A percentile compares a stretch with the other conserved stretches of the same genome.
phyloP scores from a whole-genome alignment of 768 basidiomycete species.

The Russula emetica region DNA sequence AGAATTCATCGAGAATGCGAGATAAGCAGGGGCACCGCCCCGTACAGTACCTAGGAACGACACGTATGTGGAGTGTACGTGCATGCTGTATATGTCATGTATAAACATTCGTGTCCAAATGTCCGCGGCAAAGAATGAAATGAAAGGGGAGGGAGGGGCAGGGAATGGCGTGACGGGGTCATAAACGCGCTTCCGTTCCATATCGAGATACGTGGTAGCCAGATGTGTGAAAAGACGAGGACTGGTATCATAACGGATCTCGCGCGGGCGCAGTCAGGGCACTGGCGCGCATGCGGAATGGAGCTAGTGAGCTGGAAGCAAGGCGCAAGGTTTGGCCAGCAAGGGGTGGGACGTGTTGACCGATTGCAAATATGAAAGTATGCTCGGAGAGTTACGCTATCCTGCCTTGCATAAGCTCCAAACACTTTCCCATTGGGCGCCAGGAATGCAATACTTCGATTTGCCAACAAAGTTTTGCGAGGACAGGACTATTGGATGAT shows the following conservation, averaged over 20 bases:
- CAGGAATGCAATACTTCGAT: constrained; percentile 18
- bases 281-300: background rate
- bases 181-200: constrained; percentile 7
- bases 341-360: background rate
- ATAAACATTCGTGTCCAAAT: constrained; percentile 6
- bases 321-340: background rate
- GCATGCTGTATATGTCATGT: background rate
- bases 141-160: background rate
- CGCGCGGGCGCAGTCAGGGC: constrained; percentile 2
- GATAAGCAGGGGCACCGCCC: constrained; percentile 9
- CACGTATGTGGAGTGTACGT: background rate
- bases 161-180: background rate
- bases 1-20: background rate
- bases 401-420: constrained; percentile 25
- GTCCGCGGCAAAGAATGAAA: constrained; percentile 1
- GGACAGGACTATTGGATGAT: constrained; percentile 21
- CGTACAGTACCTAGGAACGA: constrained; percentile 7
- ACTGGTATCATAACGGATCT: constrained; percentile 15
- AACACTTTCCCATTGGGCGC: constrained; percentile 22
- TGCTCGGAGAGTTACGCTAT: constrained; percentile 1
- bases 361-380: background rate
- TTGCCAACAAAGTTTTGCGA: constrained; percentile 27
- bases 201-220: constrained; percentile 5
- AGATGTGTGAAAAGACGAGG: background rate
- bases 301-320: constrained; percentile 2